Conservation (phyloP, 176 grass and related monocot genomes). For the Avena eriantha region DNA sequence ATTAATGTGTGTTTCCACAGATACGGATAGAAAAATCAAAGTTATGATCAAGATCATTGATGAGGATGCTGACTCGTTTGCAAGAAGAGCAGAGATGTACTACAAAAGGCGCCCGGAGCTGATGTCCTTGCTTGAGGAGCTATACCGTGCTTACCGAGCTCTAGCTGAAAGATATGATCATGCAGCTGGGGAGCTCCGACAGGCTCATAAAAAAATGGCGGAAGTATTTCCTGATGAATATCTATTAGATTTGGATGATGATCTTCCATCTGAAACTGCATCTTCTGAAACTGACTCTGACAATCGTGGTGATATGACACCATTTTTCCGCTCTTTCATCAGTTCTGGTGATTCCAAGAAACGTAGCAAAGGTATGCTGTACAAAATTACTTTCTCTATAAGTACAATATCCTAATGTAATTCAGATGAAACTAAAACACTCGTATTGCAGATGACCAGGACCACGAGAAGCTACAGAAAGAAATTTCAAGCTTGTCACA, state of each 20-base stretch:
- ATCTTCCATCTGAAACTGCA: conserved; percentile 57
- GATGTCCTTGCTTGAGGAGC: conserved; percentile 92
- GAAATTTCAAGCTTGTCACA: conserved; percentile 76
- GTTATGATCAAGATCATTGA: conserved; percentile 98
- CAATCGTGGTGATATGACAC: conserved; percentile 58
- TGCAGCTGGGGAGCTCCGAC: conserved; percentile 83
- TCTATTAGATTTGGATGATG: conserved; percentile 75
- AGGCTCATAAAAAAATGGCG: conserved; percentile 85
- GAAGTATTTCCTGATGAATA: conserved; percentile 90
- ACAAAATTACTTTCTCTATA: conserved; percentile 21
- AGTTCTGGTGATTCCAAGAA: conserved; percentile 58
- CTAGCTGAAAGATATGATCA: conserved; percentile 96
- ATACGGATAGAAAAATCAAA: conserved; percentile 91
- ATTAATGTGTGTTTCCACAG: conserved; percentile 46
- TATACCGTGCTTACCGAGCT: conserved; percentile 92
- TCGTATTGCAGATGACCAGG: conserved; percentile 54
- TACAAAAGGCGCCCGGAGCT: conserved; percentile 89
- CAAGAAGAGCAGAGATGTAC: conserved; percentile 96
- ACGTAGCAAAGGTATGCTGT: conserved; percentile 53
- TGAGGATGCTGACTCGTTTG: conserved; percentile 98
- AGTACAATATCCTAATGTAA: not conserved
- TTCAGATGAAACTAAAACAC: conserved; percentile 29
- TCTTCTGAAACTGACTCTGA: conserved; percentile 49
- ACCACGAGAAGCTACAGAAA: conserved; percentile 72
- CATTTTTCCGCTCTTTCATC: conserved; percentile 63